These are phyloP conservation scores for Aspergillus sp. DNA, from an alignment of 2,329 filamentous ascomycete genomes.

Conservation along the genomic window DNA sequence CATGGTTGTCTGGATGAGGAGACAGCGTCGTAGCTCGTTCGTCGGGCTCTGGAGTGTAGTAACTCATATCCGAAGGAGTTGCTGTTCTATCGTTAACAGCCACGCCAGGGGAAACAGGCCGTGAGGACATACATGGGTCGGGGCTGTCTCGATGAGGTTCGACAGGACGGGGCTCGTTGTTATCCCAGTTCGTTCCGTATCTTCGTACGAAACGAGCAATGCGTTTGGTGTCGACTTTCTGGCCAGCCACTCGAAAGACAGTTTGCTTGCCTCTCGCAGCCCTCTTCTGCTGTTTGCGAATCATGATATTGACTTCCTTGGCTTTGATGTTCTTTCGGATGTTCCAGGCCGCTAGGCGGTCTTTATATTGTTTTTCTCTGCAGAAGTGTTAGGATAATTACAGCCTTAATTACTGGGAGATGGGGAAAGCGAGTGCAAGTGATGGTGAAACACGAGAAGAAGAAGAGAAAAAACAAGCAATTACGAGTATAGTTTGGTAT, in stretches of 20 bases:
- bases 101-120: background rate
- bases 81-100: conserved; percentile 19
- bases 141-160: conserved; percentile 27
- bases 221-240: conserved; percentile 35
- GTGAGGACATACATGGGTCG: conserved; percentile 30
- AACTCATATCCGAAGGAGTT: conserved; percentile 40
- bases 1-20: conserved; percentile 29
- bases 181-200: conserved; percentile 30
- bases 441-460: background rate
- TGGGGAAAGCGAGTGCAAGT: background rate
- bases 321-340: conserved; percentile 41
- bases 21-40: conserved; percentile 30
- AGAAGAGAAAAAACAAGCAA: background rate
- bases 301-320: conserved; percentile 38
- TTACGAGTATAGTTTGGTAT: background rate
- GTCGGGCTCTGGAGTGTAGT: conserved; percentile 36
- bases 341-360: conserved; percentile 38
- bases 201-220: conserved; percentile 36
- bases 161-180: conserved; percentile 15
- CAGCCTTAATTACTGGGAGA: background rate
- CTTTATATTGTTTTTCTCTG: conserved; percentile 43
- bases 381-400: conserved; percentile 5
- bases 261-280: conserved; percentile 39
- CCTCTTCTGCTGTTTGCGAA: conserved; percentile 39
- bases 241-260: conserved; percentile 35